Percentiles rank a stretch among this genome's conserved stretches.
Conservation (phyloP, 495 filamentous ascomycete species). For the Patellaria atrata region DNA sequence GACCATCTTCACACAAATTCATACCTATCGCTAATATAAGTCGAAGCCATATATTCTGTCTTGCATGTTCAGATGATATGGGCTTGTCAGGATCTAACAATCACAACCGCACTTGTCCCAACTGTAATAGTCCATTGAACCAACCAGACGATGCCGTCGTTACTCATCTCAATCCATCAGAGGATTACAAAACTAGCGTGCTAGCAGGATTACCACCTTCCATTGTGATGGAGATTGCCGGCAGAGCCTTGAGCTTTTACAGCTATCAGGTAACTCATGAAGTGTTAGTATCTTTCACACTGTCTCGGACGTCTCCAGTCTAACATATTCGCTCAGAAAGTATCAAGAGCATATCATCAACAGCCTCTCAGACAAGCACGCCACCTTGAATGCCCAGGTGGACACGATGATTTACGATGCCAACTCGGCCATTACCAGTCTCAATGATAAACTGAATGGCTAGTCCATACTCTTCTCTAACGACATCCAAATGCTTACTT, state of each 20-base stretch:
- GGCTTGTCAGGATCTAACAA: slow-evolving; percentile 47
- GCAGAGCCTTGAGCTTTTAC: slow-evolving; percentile 75
- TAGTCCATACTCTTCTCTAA: neutral
- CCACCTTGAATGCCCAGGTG: slow-evolving; percentile 50
- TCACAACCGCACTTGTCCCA: slow-evolving; percentile 55
- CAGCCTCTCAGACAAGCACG: slow-evolving; percentile 61
- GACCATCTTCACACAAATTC: slow-evolving; percentile 5
- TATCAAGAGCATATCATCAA: slow-evolving; percentile 70
- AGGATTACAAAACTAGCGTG: slow-evolving; percentile 89
- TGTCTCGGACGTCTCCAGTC: neutral
- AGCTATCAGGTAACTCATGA: slow-evolving; percentile 84
- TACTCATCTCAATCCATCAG: slow-evolving; percentile 64
- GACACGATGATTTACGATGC: slow-evolving; percentile 73
- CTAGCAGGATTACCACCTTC: slow-evolving; percentile 73
- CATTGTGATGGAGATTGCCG: slow-evolving; percentile 81
- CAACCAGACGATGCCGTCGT: slow-evolving; percentile 68
- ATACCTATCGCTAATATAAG: slow-evolving; percentile 9
- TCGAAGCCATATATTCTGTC: slow-evolving; percentile 72
- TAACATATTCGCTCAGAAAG: slow-evolving; percentile 36
- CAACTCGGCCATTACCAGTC: slow-evolving; percentile 56
- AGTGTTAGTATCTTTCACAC: slow-evolving; percentile 41
- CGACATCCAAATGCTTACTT: neutral
- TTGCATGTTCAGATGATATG: slow-evolving; percentile 52
- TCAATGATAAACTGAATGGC: slow-evolving; percentile 49
- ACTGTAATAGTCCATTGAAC: slow-evolving; percentile 54